Percentiles rank a stretch among this genome's conserved stretches.
These are phyloP conservation scores for Fusarium sp. DNA, from an alignment of 2,329 filamentous ascomycete genomes.

Conservation along the genomic window DNA sequence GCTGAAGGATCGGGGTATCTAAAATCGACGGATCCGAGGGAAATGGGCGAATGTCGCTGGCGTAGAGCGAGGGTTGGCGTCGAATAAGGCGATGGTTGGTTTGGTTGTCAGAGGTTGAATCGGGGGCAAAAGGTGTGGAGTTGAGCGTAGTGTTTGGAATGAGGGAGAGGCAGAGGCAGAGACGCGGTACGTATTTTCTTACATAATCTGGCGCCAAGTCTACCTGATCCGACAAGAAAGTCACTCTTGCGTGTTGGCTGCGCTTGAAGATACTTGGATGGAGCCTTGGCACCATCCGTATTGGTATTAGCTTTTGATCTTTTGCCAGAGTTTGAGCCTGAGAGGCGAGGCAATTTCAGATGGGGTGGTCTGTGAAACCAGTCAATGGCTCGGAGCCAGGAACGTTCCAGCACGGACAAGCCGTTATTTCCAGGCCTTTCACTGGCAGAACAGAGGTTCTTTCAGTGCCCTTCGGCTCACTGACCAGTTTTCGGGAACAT, in stretches of 20 bases:
- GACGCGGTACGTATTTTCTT: conserved; percentile 12
- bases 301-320: background rate
- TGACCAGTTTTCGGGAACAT: conserved; percentile 29
- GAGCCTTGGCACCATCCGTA: background rate
- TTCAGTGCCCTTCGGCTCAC: conserved; percentile 30
- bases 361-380: conserved; percentile 21
- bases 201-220: background rate
- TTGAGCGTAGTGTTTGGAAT: conserved; percentile 48
- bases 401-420: conserved; percentile 28
- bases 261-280: background rate
- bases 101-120: conserved; percentile 48
- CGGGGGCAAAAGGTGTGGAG: conserved; percentile 46
- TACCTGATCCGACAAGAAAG: background rate
- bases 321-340: conserved; percentile 45
- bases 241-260: background rate
- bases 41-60: conserved; percentile 44
- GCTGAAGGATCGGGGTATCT: conserved; percentile 8
- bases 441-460: conserved; percentile 2
- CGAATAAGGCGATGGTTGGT: conserved; percentile 40
- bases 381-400: conserved; percentile 20
- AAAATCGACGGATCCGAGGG: conserved; percentile 31
- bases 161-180: conserved; percentile 41
- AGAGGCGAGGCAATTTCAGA: conserved; percentile 49
- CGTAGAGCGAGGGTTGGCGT: conserved; percentile 43
- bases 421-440: conserved; percentile 23